A percentile compares a stretch with the other conserved stretches of the same genome.
phyloP scores from a whole-genome alignment of 2,329 filamentous ascomycete genomes.

The Penicillium griseofulvum region DNA sequence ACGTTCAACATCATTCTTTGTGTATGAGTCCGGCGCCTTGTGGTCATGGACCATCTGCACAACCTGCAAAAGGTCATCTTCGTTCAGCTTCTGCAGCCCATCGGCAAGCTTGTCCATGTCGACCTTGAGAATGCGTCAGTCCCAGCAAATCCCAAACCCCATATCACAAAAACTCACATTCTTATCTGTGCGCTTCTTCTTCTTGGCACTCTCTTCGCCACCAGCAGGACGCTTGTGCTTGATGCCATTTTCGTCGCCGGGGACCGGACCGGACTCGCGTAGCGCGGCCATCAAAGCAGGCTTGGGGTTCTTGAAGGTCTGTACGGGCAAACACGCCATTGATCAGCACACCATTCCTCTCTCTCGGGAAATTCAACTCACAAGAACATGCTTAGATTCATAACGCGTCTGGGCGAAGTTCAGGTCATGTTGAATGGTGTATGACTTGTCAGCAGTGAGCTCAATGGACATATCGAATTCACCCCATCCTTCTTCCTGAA shows the following conservation, averaged over 20 bases:
- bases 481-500: slow-evolving; percentile 94
- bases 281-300: slow-evolving; percentile 76
- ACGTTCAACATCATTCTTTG: slow-evolving; percentile 96
- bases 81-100: slow-evolving; percentile 78
- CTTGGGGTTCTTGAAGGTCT: slow-evolving; percentile 89
- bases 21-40: slow-evolving; percentile 90
- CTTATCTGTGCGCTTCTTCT: slow-evolving; percentile 69
- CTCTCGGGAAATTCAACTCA: slow-evolving; percentile 38
- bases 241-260: slow-evolving; percentile 64
- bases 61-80: slow-evolving; percentile 90
- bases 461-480: slow-evolving; percentile 95
- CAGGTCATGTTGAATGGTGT: slow-evolving; percentile 78
- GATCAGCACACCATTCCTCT: neutral
- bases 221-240: slow-evolving; percentile 60
- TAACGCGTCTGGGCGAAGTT: slow-evolving; percentile 84
- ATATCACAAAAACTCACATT: slow-evolving; percentile 42
- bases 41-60: slow-evolving; percentile 99
- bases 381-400: slow-evolving; percentile 74
- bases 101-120: slow-evolving; percentile 98
- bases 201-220: slow-evolving; percentile 65
- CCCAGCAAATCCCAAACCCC: neutral
- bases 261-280: slow-evolving; percentile 81
- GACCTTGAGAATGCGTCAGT: slow-evolving; percentile 43
- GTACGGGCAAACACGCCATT: neutral
- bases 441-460: slow-evolving; percentile 82